Evolutionary conservation across 169 alveolate species (phyloP), one percentile per base, ranked within the genome.

Genomic region (Plasmodium vivax): DNA sequence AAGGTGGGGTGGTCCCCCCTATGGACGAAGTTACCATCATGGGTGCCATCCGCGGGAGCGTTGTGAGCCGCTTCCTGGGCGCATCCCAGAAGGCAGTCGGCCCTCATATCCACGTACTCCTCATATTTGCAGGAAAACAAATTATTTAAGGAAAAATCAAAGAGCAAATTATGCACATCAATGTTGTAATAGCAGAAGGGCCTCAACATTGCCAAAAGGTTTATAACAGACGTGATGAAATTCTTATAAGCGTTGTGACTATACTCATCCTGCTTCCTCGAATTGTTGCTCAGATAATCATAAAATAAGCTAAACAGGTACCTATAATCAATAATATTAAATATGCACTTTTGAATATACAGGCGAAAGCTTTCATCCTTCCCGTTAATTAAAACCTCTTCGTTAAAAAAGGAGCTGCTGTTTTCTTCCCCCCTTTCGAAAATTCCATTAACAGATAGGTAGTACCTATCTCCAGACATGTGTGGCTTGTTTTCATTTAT

Each of bases 291-390:
- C 8, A 88, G 51, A 80, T 88, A 88, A 45, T 88, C 84, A 80
- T 88, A 88, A 19, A 88, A 71, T 68, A 88, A 77, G 51, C 71
- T 73, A 81, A 88, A 88, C 38, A 88, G 71, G 82, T 88, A 88
- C 34, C 68, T 80, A 88, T 88, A 88, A 38, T 88, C 94, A 23
- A 88, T 88, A 38, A 88, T 80, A 38, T 80, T 47, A 23, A 88
- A 88, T 56, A 88, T 88, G 6, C 90, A 51, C 58, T 88, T 88
- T 71, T 88, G 94, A 79, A 88, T 58, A 54, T 88, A 88, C 62
- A 88, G 62, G 0, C 94, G 94, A 88, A 80, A 88, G n/a, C 83
- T 43, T 88, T 88, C 94, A 77, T 88, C 54, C 83, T 79, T 88
- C 14, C 90, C 90, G 51, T 88, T 77, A 36, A 88, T 88, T 80